phyloP scores from a whole-genome alignment of 2,329 filamentous ascomycete genomes.

The Aureobasidium zeae region DNA sequence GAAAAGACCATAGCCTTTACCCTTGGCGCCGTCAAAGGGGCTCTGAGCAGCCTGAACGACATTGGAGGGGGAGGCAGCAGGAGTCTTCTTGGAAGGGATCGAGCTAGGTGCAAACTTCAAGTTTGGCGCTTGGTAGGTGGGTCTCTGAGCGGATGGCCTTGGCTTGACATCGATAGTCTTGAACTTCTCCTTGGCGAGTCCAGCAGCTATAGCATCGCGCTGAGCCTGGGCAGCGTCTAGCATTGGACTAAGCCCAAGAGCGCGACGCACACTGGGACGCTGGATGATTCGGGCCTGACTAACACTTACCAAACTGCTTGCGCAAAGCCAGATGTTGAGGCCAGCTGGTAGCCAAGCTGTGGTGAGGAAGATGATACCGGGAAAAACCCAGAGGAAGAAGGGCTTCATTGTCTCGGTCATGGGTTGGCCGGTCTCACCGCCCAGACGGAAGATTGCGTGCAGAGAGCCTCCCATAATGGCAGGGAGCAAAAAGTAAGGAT shows the following conservation, averaged over 20 bases:
- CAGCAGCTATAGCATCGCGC: conserved; percentile 5
- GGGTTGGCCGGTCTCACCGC: conserved; percentile 41
- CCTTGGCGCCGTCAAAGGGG: conserved; percentile 3
- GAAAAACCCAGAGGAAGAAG: conserved; percentile 41
- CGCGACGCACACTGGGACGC: conserved; percentile 28
- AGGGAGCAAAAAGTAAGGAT: conserved; percentile 73
- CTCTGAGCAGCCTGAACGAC: conserved; percentile 1
- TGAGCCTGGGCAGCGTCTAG: not conserved
- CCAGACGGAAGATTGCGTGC: conserved; percentile 32
- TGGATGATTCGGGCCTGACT: conserved; percentile 33
- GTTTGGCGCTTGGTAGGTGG: conserved; percentile 14
- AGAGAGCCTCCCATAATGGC: conserved; percentile 26
- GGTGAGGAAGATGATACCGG: conserved; percentile 44
- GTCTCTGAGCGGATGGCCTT: conserved; percentile 3
- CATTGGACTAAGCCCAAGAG: conserved; percentile 33
- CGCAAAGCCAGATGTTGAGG: conserved; percentile 55
- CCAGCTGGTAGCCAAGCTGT: conserved; percentile 47
- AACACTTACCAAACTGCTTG: conserved; percentile 34
- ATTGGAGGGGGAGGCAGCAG: not conserved
- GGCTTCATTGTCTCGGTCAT: conserved; percentile 29
- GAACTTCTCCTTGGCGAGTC: conserved; percentile 4
- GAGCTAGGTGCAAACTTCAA: conserved; percentile 5
- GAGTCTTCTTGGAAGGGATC: not conserved
- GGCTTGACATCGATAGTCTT: conserved; percentile 18
- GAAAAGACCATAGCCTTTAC: conserved; percentile 8